phyloP scores from a whole-genome alignment of 2,329 filamentous ascomycete genomes.

The Hypoxylon rubiginosum region DNA sequence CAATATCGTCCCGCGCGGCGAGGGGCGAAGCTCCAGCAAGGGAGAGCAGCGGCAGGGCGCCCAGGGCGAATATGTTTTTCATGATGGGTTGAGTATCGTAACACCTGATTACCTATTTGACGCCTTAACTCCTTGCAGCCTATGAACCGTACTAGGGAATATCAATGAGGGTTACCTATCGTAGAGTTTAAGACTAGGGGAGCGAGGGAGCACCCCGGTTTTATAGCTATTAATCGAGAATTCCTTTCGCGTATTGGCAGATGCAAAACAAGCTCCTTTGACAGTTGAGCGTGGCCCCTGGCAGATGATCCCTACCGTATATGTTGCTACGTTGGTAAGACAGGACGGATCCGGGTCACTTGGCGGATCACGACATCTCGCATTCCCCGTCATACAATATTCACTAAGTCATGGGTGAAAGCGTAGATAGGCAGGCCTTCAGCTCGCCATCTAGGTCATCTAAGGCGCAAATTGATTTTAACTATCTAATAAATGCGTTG shows the following conservation, averaged over 20 bases:
- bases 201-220: constrained; percentile 9
- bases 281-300: constrained; percentile 22
- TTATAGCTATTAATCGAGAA: constrained; percentile 22
- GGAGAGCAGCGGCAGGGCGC: constrained; percentile 34
- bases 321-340: constrained; percentile 34
- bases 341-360: constrained; percentile 34
- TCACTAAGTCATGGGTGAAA: constrained; percentile 18
- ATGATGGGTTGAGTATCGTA: constrained; percentile 24
- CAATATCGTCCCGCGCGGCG: constrained; percentile 17
- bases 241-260: constrained; percentile 4
- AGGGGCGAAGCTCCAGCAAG: constrained; percentile 29
- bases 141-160: neutral
- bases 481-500: neutral
- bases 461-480: constrained; percentile 7
- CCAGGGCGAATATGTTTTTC: constrained; percentile 35
- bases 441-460: constrained; percentile 28
- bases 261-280: constrained; percentile 23
- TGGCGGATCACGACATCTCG: constrained; percentile 43
- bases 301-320: constrained; percentile 41
- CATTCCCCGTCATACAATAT: constrained; percentile 22
- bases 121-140: constrained; percentile 22
- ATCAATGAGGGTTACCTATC: neutral
- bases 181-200: neutral
- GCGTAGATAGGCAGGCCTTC: constrained; percentile 13
- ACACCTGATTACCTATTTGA: constrained; percentile 5